Evolutionary conservation across 1,139 yeast genomes (phyloP), one percentile per base, ranked within the genome.

Genomic region (Geotrichum candidum): DNA sequence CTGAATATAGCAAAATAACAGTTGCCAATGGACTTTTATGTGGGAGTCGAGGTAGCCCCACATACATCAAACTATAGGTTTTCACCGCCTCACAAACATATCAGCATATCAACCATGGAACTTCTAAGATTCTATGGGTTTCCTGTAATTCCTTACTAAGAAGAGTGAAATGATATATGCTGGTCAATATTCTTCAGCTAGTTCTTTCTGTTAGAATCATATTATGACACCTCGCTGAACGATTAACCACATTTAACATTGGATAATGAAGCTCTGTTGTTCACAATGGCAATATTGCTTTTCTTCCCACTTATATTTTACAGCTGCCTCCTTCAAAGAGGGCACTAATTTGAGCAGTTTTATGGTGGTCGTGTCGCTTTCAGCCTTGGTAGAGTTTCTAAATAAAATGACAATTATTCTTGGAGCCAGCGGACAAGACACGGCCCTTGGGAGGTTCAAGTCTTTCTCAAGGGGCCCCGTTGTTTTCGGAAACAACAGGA

Each of bases 301-400:
- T 48, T 81, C 81, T 65, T 80, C 82, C 84, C 86, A 84, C 59
- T 71, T 74, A 60, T 81, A 83, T 67, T 88, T 77, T 22, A 84
- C 74, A 59, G 68, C 69, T 23, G 64, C 53, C 18, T 65, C 70
- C 66, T 77, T 76, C 67, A 77, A 78, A 68, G 76, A 77, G 68
- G 80, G 82, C 64, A 72, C 77, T 29, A 79, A 74, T 50, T 73
- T 69, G 65, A 71, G 79, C 67, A 81, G 74, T 68, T 76, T 76
- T 58, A 77, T 75, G 69, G 80, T 73, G 61, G 80, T 71, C 1
- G 73, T 53, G 31, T 72, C 68, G 27, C 70, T 65, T 65, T 79
- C 82, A 11, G 66, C 5, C 11, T 13, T 76, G 25, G 67, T 65
- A 29, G 68, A 68, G 60, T 84, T 83, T 15, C 79, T 78, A 64